Conservation (phyloP, 306 rosid species). For the Trifolium dubium region DNA sequence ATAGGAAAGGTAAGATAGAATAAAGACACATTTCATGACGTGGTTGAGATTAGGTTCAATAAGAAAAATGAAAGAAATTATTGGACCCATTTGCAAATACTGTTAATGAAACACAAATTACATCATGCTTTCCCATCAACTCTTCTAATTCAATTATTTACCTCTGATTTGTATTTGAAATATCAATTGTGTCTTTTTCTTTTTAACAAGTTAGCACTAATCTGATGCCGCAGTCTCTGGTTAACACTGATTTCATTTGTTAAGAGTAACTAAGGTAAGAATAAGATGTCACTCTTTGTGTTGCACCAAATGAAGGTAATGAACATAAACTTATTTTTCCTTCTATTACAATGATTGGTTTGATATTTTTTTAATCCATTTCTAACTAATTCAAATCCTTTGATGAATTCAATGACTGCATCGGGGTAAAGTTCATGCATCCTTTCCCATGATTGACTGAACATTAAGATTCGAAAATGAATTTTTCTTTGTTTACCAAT, state of each 20-base stretch:
- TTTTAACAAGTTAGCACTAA: slow-evolving; percentile 27
- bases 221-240: slow-evolving; percentile 23
- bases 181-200: slow-evolving; percentile 30
- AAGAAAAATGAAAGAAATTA: slow-evolving; percentile 25
- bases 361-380: slow-evolving; percentile 32
- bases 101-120: slow-evolving; percentile 21
- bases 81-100: slow-evolving; percentile 14
- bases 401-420: slow-evolving; percentile 1
- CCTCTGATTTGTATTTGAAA: slow-evolving; percentile 4
- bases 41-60: slow-evolving; percentile 33
- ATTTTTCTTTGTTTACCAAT: slow-evolving; percentile 14
- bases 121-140: slow-evolving; percentile 25
- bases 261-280: slow-evolving; percentile 32
- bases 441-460: neutral
- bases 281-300: slow-evolving; percentile 15
- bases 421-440: slow-evolving; percentile 16
- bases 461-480: slow-evolving; percentile 25
- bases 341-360: slow-evolving; percentile 11
- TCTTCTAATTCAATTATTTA: slow-evolving; percentile 2
- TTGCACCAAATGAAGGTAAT: slow-evolving; percentile 25
- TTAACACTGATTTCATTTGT: slow-evolving; percentile 28
- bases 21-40: slow-evolving; percentile 30
- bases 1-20: slow-evolving; percentile 23
- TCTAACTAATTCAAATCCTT: slow-evolving; percentile 8
- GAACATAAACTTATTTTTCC: slow-evolving; percentile 12